A percentile compares a stretch with the other conserved stretches of the same genome.
phyloP scores from a whole-genome alignment of 192 early-diverging fungal species.

The Coemansia aciculifera region DNA sequence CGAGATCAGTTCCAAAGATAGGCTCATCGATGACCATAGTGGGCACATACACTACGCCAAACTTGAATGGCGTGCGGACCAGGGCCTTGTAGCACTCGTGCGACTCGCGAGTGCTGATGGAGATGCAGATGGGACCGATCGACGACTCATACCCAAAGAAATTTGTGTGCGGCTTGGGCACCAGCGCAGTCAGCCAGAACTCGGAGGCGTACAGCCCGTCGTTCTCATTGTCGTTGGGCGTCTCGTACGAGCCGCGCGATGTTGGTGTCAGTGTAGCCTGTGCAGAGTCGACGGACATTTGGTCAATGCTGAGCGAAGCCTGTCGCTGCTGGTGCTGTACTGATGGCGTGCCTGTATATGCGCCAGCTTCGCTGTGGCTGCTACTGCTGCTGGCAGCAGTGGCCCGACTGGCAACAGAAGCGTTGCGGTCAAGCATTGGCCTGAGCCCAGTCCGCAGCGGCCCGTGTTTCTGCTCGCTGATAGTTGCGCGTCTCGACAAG shows the following conservation, averaged over 20 bases:
- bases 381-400: conserved; percentile 1
- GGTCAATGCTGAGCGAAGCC: conserved; percentile 6
- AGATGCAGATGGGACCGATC: conserved; percentile 53
- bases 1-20: conserved; percentile 48
- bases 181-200: conserved; percentile 57
- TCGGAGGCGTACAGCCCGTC: conserved; percentile 49
- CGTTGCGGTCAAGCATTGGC: conserved; percentile 18
- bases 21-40: conserved; percentile 50
- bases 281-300: conserved; percentile 15
- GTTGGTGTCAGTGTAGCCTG: conserved; percentile 18
- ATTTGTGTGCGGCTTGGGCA: conserved; percentile 56
- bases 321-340: neutral
- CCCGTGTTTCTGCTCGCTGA: conserved; percentile 38
- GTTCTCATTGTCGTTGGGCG: conserved; percentile 56
- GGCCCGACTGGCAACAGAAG: conserved; percentile 3
- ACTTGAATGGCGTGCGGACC: conserved; percentile 52
- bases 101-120: conserved; percentile 52
- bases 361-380: neutral
- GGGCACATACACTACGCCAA: conserved; percentile 51
- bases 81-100: conserved; percentile 56
- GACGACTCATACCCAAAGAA: conserved; percentile 55
- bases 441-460: conserved; percentile 38
- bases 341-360: neutral
- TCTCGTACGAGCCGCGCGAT: conserved; percentile 31
- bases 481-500: conserved; percentile 43